Evolutionary conservation across 305 asterid genomes (phyloP).

Genomic region (Coffea humblotiana): DNA sequence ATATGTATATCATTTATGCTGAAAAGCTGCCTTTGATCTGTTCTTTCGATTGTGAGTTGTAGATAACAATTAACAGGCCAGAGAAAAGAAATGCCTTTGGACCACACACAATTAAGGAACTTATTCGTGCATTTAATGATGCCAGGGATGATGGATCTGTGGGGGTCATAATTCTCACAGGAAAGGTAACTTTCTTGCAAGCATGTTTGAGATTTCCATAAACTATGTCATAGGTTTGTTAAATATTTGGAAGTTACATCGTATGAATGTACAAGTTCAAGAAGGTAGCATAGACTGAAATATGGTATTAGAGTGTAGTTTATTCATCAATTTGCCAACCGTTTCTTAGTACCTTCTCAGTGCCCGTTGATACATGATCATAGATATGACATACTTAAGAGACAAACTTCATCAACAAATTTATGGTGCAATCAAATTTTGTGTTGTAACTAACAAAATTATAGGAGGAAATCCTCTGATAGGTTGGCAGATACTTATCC

Average conservation of each 20-base stretch:
- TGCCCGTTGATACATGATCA: background rate
- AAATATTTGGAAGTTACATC: background rate
- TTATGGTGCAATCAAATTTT: background rate
- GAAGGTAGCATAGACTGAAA: background rate
- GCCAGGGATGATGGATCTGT: slow-evolving; percentile 78
- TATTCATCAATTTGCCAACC: background rate
- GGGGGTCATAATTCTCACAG: slow-evolving; percentile 90
- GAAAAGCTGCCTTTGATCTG: background rate
- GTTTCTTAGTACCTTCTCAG: background rate
- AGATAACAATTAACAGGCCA: slow-evolving; percentile 93
- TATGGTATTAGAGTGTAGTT: background rate
- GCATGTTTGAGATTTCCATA: no score
- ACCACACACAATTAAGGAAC: slow-evolving; percentile 90
- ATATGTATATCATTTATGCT: no score
- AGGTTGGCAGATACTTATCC: background rate
- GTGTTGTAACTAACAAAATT: slow-evolving; percentile 8
- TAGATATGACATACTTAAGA: background rate
- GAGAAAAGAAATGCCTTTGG: slow-evolving; percentile 90
- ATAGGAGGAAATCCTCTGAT: background rate
- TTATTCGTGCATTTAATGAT: slow-evolving; percentile 82
- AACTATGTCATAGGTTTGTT: background rate
- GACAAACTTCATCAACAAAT: background rate
- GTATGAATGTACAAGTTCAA: background rate
- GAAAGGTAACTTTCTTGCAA: slow-evolving; percentile 50
- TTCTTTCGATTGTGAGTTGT: background rate